Conservation (phyloP, 768 basidiomycete genomes). For the Lactarius tabidus region DNA sequence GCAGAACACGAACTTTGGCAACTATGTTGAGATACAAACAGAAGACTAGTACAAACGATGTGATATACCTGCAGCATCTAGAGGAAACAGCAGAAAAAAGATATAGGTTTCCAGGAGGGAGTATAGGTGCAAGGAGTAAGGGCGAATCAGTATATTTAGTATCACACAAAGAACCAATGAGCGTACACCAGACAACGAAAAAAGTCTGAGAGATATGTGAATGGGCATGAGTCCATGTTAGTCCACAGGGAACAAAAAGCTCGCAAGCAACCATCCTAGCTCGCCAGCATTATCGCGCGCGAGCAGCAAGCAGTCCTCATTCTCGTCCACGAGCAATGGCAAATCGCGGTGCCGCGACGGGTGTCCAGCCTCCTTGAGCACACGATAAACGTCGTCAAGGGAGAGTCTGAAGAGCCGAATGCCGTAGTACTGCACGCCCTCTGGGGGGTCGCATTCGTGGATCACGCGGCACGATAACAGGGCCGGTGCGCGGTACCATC, state of each 20-base stretch:
- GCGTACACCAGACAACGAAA: too few relatives aligned
- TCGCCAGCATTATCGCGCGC: constrained; percentile 53
- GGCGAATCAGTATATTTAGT: too few relatives aligned
- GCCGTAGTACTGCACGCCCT: constrained; percentile 60
- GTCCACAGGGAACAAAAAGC: constrained; percentile 66
- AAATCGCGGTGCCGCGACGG: constrained; percentile 69
- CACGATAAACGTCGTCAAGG: constrained; percentile 57
- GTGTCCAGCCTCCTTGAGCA: constrained; percentile 74
- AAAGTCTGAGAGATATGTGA: too few relatives aligned
- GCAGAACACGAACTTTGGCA: not conserved
- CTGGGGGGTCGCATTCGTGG: constrained; percentile 63
- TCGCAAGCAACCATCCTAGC: constrained; percentile 79
- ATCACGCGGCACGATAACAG: constrained; percentile 62
- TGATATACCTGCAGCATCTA: too few relatives aligned
- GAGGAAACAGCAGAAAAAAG: too few relatives aligned
- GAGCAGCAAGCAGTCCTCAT: constrained; percentile 70
- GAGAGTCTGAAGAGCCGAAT: constrained; percentile 74
- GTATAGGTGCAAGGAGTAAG: too few relatives aligned
- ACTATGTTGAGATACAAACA: not conserved
- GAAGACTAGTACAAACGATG: not conserved
- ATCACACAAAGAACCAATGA: too few relatives aligned
- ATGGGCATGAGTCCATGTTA: constrained; percentile 11
- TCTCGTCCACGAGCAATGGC: constrained; percentile 75
- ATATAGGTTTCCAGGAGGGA: too few relatives aligned
- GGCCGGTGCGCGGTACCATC: constrained; percentile 7